Evolutionary conservation across 164 flowering plant genomes (phyloP).

Genomic region (Stephania yunnanensis): DNA sequence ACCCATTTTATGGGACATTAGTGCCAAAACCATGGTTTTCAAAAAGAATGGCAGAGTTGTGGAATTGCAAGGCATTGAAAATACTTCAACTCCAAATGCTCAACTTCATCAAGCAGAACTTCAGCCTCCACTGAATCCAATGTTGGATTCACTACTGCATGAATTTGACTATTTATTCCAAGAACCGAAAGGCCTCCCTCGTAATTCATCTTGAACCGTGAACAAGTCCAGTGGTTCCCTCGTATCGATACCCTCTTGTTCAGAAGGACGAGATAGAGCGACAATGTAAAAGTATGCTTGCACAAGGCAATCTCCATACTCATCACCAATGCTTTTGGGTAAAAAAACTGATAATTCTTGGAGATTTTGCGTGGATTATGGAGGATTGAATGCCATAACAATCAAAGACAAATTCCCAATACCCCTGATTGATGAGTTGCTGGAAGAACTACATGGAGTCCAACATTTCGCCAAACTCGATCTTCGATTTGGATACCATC

Average conservation of each 20-base stretch:
- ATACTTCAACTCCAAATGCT: not conserved
- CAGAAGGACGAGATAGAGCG: no score
- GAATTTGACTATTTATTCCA: not conserved
- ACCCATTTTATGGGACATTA: no score
- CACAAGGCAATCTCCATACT: not conserved
- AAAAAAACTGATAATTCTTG: not conserved
- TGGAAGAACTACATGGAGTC: not conserved
- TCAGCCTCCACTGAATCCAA: no score
- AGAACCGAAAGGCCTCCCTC: not conserved
- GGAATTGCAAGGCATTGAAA: no score
- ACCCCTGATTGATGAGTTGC: not conserved
- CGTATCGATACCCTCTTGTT: no score
- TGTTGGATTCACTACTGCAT: not conserved
- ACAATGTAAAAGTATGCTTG: not conserved
- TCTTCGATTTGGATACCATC: not conserved
- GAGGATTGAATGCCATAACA: not conserved
- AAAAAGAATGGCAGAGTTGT: no score
- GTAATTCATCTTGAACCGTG: not conserved
- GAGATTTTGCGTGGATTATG: not conserved
- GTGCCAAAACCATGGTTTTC: no score
- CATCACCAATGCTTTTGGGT: not conserved
- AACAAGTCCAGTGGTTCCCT: no score
- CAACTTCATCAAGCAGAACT: not conserved
- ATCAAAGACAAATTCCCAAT: not conserved
- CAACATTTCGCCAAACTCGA: not conserved